Conservation (phyloP, 805 yeast genomes). For the Nakazawaea wickerhamii region DNA sequence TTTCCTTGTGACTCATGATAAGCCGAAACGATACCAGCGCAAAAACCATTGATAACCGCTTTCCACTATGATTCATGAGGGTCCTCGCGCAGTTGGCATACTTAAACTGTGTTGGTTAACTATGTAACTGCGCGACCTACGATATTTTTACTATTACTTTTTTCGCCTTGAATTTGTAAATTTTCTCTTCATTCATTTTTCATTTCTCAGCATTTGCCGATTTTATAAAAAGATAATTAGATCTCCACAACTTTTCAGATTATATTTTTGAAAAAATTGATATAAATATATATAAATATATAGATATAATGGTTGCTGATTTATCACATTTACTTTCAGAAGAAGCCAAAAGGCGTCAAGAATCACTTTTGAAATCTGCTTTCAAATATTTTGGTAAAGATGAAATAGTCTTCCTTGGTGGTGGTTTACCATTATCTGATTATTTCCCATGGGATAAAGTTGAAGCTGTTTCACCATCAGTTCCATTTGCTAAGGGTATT, state of each 20-base stretch:
- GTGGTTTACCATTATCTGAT: conserved; percentile 89
- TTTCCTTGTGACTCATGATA: background rate
- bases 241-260: conserved; percentile 1
- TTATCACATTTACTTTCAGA: conserved; percentile 67
- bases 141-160: too few species aligned
- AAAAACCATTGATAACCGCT: conserved; percentile 6
- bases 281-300: too few species aligned
- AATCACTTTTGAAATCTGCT: conserved; percentile 79
- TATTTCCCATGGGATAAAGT: conserved; percentile 89
- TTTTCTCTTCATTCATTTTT: background rate
- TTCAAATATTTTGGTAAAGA: conserved; percentile 74
- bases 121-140: conserved; percentile 2
- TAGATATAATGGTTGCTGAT: conserved; percentile 38
- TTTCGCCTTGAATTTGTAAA: background rate
- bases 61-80: too few species aligned
- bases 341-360: conserved; percentile 71
- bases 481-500: conserved; percentile 77
- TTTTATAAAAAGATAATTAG: background rate
- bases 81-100: background rate
- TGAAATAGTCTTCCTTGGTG: conserved; percentile 82
- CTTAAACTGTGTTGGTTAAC: too few species aligned
- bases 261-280: background rate
- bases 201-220: too few species aligned
- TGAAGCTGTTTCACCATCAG: conserved; percentile 63
- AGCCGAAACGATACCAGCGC: background rate